These are phyloP conservation scores for Sordariomycetes sp. DNA, from an alignment of 2,329 filamentous ascomycete genomes.

Conservation along the genomic window DNA sequence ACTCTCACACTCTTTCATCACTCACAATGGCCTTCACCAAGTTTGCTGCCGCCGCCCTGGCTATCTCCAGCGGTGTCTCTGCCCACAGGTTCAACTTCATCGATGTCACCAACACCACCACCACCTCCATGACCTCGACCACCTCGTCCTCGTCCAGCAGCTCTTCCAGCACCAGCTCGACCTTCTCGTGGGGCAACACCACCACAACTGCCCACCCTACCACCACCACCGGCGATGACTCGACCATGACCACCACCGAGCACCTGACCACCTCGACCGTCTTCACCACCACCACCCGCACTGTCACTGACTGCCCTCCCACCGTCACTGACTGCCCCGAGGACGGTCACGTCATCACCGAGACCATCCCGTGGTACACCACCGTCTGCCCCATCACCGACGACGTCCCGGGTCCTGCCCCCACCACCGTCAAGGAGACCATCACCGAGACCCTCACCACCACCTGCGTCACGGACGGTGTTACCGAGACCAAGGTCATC, in stretches of 20 bases:
- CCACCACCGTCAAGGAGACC: no score
- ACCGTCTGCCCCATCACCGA: conserved; percentile 24
- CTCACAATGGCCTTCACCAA: background rate
- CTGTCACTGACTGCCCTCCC: conserved; percentile 47
- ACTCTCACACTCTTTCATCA: conserved; percentile 1
- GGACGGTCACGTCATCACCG: conserved; percentile 4
- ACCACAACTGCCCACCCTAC: conserved; percentile 9
- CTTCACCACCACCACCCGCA: conserved; percentile 44
- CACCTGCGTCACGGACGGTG: conserved; percentile 1
- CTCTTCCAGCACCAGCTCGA: conserved; percentile 8
- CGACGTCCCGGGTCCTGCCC: no score
- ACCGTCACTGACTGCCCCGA: conserved; percentile 48
- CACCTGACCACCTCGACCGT: conserved; percentile 26
- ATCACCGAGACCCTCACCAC: conserved; percentile 5
- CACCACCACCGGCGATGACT: conserved; percentile 2
- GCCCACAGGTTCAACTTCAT: conserved; percentile 2
- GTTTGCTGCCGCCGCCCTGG: conserved; percentile 5
- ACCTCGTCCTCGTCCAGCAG: conserved; percentile 3
- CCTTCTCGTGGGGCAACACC: conserved; percentile 23
- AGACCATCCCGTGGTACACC: conserved; percentile 19
- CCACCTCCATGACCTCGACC: conserved; percentile 3
- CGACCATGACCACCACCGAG: conserved; percentile 10
- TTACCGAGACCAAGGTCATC: conserved; percentile 3
- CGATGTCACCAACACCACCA: conserved; percentile 3
- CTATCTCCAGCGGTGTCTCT: conserved; percentile 3